Base-by-base conservation (phyloP, 2,329 filamentous ascomycete species). In the Dothideomycetes sp. region DNA sequence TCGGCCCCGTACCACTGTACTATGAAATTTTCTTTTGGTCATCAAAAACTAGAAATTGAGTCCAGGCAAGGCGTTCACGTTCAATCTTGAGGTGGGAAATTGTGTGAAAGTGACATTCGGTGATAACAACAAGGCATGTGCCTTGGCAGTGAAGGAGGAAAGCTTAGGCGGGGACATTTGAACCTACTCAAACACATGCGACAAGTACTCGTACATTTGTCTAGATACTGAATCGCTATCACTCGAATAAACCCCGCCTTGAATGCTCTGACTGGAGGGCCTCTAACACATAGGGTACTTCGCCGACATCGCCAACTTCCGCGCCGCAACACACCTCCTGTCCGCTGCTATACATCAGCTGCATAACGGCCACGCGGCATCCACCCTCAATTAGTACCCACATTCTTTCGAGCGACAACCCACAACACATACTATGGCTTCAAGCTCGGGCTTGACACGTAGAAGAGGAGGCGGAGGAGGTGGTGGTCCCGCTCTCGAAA, bases 401-500 rank as follows among this genome's bases (percentile, higher is more conserved):
- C n/a, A n/a, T n/a, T 27, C 19, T 33, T 17, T 22, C 12, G 27
- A 4, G 16, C 10, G 13, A 9, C 25, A 40, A 40, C 37, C 32
- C 29, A 18, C 37, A 25, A 40, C 37, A 25, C 30, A 24, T 47
- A 49, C 40, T 29, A 81, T 81, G 77, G 73, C 74, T 65, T 72
- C 75, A 60, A 70, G 74, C 71, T 83, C 71, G 73, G 84, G 75
- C 72, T 76, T 74, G 72, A 84, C 71, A 62, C 72, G 81, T 63
- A 70, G 80, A 58, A 74, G 78, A 67, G 80, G 74, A 59, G 79
- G 74, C 53, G 77, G 69, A 55, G 37, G 29, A 7, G 76, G 71
- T 55, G 69, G 64, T 46, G 62, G 65, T 51, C 63, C 62, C 48
- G 69, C 68, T 35, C 73, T 74, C 44, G 74, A 70, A 60, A 74